Evolutionary conservation across 495 filamentous ascomycete genomes (phyloP).

Genomic region (Aspergillus cavernicola): DNA sequence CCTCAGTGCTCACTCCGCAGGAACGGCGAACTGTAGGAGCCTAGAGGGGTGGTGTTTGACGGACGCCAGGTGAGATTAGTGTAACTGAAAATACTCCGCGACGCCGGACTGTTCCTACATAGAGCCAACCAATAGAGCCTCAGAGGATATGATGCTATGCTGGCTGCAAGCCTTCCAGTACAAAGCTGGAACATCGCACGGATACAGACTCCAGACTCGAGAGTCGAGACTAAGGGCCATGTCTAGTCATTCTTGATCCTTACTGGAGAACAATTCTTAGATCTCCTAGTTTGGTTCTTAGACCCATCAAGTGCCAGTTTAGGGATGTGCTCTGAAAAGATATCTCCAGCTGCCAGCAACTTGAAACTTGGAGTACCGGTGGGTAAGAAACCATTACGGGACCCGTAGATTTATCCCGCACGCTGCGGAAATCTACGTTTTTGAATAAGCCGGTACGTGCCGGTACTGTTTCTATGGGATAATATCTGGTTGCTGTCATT

Average conservation of each 20-base stretch:
- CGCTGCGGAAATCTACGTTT: neutral
- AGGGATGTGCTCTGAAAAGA: neutral
- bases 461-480: no score
- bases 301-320: neutral
- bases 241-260: neutral
- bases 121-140: neutral
- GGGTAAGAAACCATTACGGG: conserved; percentile 2
- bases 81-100: conserved; percentile 3
- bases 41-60: neutral
- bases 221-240: neutral
- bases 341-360: neutral
- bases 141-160: neutral
- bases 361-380: conserved; percentile 8
- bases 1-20: neutral
- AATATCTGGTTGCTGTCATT: no score
- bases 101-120: conserved; percentile 1
- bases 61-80: neutral
- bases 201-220: neutral
- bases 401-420: neutral
- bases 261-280: neutral
- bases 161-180: neutral
- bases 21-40: neutral
- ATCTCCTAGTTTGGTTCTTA: neutral
- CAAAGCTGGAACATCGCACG: neutral
- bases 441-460: no score